Percentiles rank a stretch among this genome's conserved stretches.
Evolutionary conservation across 139 green algal genomes (phyloP).

Genomic region (Tetradesmus lagerheimii): DNA sequence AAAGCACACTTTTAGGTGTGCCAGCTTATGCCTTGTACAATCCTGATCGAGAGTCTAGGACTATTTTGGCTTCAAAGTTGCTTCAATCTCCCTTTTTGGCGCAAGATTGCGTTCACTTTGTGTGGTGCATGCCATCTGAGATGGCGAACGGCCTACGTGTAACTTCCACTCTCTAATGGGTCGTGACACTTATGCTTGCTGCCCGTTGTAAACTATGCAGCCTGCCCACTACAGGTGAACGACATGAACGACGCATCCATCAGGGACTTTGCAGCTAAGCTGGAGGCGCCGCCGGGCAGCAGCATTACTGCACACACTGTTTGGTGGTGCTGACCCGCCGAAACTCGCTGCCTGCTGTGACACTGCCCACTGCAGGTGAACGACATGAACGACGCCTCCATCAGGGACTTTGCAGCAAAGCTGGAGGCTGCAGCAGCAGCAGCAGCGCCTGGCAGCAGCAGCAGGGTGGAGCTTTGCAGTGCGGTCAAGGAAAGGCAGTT

Average conservation of each 20-base stretch:
- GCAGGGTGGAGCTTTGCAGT: constrained; percentile 54
- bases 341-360: no score
- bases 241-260: constrained; percentile 52
- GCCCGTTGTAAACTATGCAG: no score
- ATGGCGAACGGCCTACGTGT: no score
- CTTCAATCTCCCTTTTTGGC: no score
- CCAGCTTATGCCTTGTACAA: no score
- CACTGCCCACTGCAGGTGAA: constrained; percentile 52
- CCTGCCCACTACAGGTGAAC: constrained; percentile 39
- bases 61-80: no score
- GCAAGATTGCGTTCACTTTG: no score
- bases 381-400: constrained; percentile 52
- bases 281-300: constrained; percentile 21
- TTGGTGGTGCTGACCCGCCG: not conserved
- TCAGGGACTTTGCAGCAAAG: constrained; percentile 38
- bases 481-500: constrained; percentile 62
- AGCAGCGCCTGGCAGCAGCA: constrained; percentile 6
- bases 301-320: not conserved
- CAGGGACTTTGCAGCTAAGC: constrained; percentile 27
- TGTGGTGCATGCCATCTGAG: no score
- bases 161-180: no score
- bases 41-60: no score
- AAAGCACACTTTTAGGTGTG: no score
- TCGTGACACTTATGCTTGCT: no score
- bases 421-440: constrained; percentile 27